A percentile compares a stretch with the other conserved stretches of the same genome.
Evolutionary conservation across 2,329 filamentous ascomycete genomes (phyloP).

Genomic region (Aspergillus puulaauensis): DNA sequence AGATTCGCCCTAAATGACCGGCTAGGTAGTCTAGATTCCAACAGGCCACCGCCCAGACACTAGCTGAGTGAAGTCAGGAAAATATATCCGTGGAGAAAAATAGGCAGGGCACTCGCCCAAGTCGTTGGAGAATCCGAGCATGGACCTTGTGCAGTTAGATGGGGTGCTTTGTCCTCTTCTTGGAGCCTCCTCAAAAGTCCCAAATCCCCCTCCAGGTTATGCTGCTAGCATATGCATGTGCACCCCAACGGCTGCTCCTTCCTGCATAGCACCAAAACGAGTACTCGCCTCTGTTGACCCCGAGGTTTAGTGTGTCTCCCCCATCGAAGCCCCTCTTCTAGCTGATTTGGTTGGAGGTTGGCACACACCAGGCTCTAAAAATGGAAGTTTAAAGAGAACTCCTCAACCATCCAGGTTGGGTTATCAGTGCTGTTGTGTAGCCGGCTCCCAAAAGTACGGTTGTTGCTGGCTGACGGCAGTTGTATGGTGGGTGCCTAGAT

Average conservation of each 20-base stretch:
- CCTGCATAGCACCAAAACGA: not conserved
- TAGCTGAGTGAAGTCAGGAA: not conserved
- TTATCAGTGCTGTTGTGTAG: not conserved
- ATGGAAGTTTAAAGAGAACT: not conserved
- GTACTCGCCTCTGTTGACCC: not conserved
- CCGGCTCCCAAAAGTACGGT: not conserved
- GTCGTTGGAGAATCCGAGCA: not conserved
- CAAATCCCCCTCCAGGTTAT: not conserved
- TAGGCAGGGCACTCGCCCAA: not conserved
- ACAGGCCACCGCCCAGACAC: not conserved
- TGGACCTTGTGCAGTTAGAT: not conserved
- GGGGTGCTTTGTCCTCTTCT: not conserved
- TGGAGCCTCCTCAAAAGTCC: not conserved
- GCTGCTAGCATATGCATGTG: not conserved
- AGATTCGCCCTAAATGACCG: not conserved
- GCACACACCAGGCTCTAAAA: not conserved
- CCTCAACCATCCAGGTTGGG: not conserved
- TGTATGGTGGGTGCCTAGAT: not conserved
- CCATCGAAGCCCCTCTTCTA: not conserved
- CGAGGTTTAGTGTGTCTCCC: not conserved
- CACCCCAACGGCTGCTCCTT: not conserved
- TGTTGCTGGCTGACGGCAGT: not conserved
- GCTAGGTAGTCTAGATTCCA: not conserved
- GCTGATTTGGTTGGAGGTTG: not conserved
- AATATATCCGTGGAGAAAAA: not conserved